These are phyloP conservation scores for Aspergillus bombycis DNA, from an alignment of 2,329 filamentous ascomycete genomes.

Conservation along the genomic window DNA sequence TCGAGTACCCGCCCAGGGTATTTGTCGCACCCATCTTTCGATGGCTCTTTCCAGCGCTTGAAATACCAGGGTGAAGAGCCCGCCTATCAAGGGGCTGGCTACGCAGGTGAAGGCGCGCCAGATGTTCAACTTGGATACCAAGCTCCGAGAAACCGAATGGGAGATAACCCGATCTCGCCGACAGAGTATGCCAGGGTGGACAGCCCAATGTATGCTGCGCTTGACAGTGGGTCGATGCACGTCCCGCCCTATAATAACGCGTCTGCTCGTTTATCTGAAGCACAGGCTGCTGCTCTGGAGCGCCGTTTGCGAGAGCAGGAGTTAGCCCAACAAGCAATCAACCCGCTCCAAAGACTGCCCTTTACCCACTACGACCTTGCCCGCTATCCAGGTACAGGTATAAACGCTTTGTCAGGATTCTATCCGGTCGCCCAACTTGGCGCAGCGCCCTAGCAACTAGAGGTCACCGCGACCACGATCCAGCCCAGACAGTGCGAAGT, in stretches of 20 bases:
- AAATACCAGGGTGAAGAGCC: conserved; percentile 44
- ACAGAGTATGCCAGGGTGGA: conserved; percentile 51
- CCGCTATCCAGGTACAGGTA: conserved; percentile 32
- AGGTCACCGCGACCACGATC: conserved; percentile 60
- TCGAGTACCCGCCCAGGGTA: conserved; percentile 33
- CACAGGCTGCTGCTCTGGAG: conserved; percentile 51
- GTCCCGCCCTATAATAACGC: conserved; percentile 46
- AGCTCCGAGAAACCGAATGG: conserved; percentile 44
- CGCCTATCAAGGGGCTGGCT: conserved; percentile 31
- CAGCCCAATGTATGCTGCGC: conserved; percentile 50
- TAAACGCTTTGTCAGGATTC: conserved; percentile 41
- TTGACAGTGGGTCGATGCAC: conserved; percentile 46
- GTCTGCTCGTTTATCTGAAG: conserved; percentile 47
- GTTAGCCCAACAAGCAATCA: conserved; percentile 29
- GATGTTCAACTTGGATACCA: conserved; percentile 41
- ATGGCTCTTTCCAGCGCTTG: conserved; percentile 49
- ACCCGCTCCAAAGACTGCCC: conserved; percentile 35
- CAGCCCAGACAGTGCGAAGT: conserved; percentile 67
- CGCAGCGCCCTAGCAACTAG: conserved; percentile 43
- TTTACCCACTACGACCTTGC: conserved; percentile 39
- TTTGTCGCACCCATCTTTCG: conserved; percentile 44
- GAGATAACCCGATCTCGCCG: conserved; percentile 50
- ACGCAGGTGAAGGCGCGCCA: conserved; percentile 30
- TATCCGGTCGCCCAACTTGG: conserved; percentile 34
- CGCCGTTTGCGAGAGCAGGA: conserved; percentile 52